A percentile compares a stretch with the other conserved stretches of the same genome.
Evolutionary conservation across 116 monocot species (phyloP).

Genomic region (Thalassia testudinum): DNA sequence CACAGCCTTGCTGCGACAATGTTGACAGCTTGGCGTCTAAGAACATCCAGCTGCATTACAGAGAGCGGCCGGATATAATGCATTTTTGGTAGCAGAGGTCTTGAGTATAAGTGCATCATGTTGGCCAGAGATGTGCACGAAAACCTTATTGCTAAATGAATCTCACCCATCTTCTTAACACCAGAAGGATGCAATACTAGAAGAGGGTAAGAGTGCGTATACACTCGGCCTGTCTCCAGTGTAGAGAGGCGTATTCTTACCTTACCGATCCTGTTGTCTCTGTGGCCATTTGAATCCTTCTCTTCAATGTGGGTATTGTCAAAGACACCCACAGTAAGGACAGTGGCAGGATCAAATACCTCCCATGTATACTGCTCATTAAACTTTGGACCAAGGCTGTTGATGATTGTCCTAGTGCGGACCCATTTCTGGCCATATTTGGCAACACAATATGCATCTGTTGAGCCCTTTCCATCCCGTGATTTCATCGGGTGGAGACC

Average conservation of each 20-base stretch:
- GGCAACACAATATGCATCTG: constrained; percentile 73
- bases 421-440: constrained; percentile 87
- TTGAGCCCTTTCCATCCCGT: constrained; percentile 46
- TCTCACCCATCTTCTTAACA: constrained; percentile 76
- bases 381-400: constrained; percentile 48
- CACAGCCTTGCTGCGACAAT: constrained; percentile 23
- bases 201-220: constrained; percentile 54
- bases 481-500: constrained; percentile 64
- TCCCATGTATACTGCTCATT: constrained; percentile 91
- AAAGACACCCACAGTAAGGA: constrained; percentile 64
- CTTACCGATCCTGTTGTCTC: constrained; percentile 52
- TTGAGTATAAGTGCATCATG: constrained; percentile 42
- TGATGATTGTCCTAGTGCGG: constrained; percentile 54
- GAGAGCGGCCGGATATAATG: constrained; percentile 22
- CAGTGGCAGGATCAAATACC: constrained; percentile 59
- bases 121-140: constrained; percentile 40
- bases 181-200: constrained; percentile 48
- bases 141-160: constrained; percentile 67
- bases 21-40: constrained; percentile 17
- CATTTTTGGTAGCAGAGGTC: constrained; percentile 19
- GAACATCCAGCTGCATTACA: constrained; percentile 8
- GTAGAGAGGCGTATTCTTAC: constrained; percentile 72
- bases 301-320: constrained; percentile 65
- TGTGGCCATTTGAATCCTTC: constrained; percentile 22
- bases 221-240: constrained; percentile 55